Percentiles rank a stretch among this genome's conserved stretches.
These are phyloP conservation scores for Metschnikowia aberdeeniae DNA, from an alignment of 805 yeast genomes.

Conservation along the genomic window DNA sequence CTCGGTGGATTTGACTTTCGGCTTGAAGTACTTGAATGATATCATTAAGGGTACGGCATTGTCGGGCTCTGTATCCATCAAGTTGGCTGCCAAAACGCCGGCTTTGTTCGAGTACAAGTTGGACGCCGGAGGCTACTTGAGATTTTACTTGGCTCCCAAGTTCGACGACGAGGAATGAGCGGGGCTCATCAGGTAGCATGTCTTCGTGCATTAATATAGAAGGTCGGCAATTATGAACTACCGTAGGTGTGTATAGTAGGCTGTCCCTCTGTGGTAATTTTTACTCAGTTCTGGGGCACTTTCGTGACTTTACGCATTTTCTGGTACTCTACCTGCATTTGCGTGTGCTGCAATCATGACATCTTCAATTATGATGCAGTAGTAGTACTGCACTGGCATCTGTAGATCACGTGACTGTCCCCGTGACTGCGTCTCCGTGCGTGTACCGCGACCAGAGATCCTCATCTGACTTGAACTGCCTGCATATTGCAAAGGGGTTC, in stretches of 20 bases:
- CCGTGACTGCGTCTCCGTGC: too few relatives aligned
- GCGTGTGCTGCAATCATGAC: too few relatives aligned
- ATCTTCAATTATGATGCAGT: too few relatives aligned
- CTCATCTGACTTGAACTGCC: background rate
- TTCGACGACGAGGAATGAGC: constrained; percentile 77
- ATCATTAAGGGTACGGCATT: constrained; percentile 88
- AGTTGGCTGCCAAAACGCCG: constrained; percentile 87
- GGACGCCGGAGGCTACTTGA: constrained; percentile 80
- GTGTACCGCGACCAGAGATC: too few relatives aligned
- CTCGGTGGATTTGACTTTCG: constrained; percentile 86
- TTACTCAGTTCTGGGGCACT: too few relatives aligned
- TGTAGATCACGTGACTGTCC: too few relatives aligned
- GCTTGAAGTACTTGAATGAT: constrained; percentile 85
- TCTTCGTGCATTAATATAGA: background rate
- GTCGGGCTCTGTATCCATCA: constrained; percentile 71
- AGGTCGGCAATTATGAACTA: background rate
- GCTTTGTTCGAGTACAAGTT: constrained; percentile 90
- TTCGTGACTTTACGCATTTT: too few relatives aligned
- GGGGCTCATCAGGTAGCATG: constrained; percentile 4
- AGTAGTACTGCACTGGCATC: too few relatives aligned
- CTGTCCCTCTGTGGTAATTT: too few relatives aligned
- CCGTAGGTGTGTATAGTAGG: too few relatives aligned
- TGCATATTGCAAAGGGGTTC: too few relatives aligned
- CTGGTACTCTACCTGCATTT: too few relatives aligned
- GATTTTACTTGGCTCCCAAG: constrained; percentile 97